Evolutionary conservation across 2,329 filamentous ascomycete genomes (phyloP), one percentile per base, ranked within the genome.

Genomic region (Nemania sp.): DNA sequence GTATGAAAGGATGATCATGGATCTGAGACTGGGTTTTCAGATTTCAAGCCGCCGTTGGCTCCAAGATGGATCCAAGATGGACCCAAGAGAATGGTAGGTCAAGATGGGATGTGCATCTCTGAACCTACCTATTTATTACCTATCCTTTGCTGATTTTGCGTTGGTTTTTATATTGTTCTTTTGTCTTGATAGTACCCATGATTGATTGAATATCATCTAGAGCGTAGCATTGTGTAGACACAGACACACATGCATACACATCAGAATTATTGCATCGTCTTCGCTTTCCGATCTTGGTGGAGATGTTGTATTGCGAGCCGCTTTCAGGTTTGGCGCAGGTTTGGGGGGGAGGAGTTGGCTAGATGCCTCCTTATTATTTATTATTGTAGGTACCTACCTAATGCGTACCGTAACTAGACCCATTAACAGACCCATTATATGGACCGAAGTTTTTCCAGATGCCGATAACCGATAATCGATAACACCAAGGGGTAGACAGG

Each of bases 381-480:
- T n/a, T n/a, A n/a, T n/a, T n/a, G n/a, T n/a, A n/a, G n/a, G n/a
- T n/a, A n/a, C n/a, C n/a, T n/a, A n/a, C n/a, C n/a, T n/a, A n/a
- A n/a, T n/a, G n/a, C n/a, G n/a, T n/a, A n/a, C n/a, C n/a, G n/a
- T n/a, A n/a, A n/a, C n/a, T n/a, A n/a, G n/a, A n/a, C n/a, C n/a
- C n/a, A n/a, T n/a, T n/a, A n/a, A n/a, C n/a, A n/a, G n/a, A n/a
- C n/a, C n/a, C n/a, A n/a, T 60, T 4, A 15, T 43, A 8, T 57
- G 24, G 15, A 8, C 58, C 53, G 62, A 58, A 29, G 35, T 51
- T 68, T 38, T 27, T 35, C 67, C 64, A 43, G 43, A 57, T 60
- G 64, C 67, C 60, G 64, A 64, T 62, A 57, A 61, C 67, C 56
- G 59, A 58, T 26, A 38, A 60, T 55, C 56, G 62, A 64, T 65